Percentiles rank a stretch among this genome's conserved stretches.
Evolutionary conservation across 495 filamentous ascomycete species (phyloP).

Genomic region (Aspergillus ellipticus): DNA sequence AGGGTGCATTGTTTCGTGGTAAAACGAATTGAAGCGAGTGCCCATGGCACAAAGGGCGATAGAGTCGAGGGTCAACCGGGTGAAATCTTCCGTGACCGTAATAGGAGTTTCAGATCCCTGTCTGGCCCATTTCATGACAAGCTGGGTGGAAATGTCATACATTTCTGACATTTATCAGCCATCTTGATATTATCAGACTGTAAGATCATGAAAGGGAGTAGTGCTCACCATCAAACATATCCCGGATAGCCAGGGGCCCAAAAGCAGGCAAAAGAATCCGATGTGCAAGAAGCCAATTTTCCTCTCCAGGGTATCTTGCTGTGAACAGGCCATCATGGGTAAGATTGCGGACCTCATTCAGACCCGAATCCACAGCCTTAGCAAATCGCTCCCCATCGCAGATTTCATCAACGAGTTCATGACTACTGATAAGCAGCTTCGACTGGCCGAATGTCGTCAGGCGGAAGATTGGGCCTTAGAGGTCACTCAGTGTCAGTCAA

Average conservation of each 20-base stretch:
- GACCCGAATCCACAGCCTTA: constrained; percentile 47
- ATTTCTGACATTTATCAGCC: constrained; percentile 49
- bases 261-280: constrained; percentile 65
- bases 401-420: constrained; percentile 59
- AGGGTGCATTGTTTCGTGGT: constrained; percentile 61
- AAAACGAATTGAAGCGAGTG: constrained; percentile 73
- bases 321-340: constrained; percentile 69
- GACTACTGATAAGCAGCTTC: constrained; percentile 40
- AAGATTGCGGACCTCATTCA: constrained; percentile 55
- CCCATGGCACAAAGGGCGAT: constrained; percentile 72
- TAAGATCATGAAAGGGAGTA: not conserved
- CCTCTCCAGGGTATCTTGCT: constrained; percentile 52
- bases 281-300: constrained; percentile 70
- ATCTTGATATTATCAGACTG: not conserved
- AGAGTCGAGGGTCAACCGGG: constrained; percentile 68
- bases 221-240: constrained; percentile 57
- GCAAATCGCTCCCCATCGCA: constrained; percentile 66
- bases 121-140: constrained; percentile 74
- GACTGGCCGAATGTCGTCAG: constrained; percentile 25
- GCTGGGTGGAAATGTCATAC: constrained; percentile 67
- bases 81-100: constrained; percentile 66
- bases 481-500: not conserved
- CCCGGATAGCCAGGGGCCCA: constrained; percentile 62
- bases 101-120: constrained; percentile 55
- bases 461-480: constrained; percentile 55